A percentile compares a stretch with the other conserved stretches of the same genome.
These are phyloP conservation scores for Teratosphaeria nubilosa DNA, from an alignment of 2,329 filamentous ascomycete genomes.

Conservation along the genomic window DNA sequence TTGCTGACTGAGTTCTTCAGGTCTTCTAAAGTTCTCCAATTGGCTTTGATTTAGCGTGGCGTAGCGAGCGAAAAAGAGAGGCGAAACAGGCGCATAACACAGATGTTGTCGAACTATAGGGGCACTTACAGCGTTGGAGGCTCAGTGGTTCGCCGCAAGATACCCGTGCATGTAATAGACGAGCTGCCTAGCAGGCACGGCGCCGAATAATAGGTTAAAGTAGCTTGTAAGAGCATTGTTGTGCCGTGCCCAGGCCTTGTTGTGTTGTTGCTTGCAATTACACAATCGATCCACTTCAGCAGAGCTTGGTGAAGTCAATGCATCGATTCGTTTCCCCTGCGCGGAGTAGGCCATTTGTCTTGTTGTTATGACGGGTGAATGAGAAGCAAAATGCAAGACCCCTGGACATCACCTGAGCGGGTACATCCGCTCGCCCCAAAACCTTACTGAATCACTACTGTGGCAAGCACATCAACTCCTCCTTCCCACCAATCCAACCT, in stretches of 20 bases:
- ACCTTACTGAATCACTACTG: not conserved
- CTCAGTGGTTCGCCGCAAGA: not conserved
- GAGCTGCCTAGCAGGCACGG: not conserved
- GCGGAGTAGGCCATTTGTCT: too few relatives aligned
- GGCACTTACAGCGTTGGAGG: not conserved
- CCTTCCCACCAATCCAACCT: not conserved
- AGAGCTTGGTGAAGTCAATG: too few relatives aligned
- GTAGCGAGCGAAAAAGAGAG: not conserved
- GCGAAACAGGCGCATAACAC: not conserved
- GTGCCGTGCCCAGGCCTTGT: not conserved
- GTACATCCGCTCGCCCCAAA: not conserved
- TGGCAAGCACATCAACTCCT: not conserved
- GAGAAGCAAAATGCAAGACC: not conserved
- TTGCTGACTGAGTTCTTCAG: not conserved
- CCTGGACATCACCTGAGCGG: not conserved
- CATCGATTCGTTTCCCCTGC: too few relatives aligned
- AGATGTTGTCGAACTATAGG: not conserved
- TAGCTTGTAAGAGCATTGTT: not conserved
- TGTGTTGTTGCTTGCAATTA: not conserved
- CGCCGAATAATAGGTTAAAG: not conserved
- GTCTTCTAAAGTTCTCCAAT: not conserved
- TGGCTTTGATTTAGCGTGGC: not conserved
- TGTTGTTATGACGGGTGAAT: too few relatives aligned
- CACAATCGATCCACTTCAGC: not conserved
- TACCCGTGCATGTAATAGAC: not conserved